Conservation (phyloP, 257 asterid species). For the Verbena officinalis region DNA sequence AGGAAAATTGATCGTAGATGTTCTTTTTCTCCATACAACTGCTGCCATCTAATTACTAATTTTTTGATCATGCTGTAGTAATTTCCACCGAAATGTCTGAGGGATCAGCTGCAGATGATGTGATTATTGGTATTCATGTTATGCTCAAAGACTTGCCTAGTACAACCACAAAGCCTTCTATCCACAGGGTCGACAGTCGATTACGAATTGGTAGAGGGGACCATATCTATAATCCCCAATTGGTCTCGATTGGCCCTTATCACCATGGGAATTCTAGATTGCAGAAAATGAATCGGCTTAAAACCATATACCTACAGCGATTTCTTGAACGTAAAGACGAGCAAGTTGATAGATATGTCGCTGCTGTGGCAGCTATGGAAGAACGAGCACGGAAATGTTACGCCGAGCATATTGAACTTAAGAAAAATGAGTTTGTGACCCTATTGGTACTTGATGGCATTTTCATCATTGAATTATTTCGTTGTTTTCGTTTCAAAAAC, state of each 20-base stretch:
- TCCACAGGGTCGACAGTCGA: conserved; percentile 3
- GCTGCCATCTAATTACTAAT: no score
- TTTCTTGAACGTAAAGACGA: neutral
- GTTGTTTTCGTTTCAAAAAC: neutral
- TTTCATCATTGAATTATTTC: conserved; percentile 19
- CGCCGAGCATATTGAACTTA: neutral
- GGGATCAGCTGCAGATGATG: neutral
- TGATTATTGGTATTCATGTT: neutral
- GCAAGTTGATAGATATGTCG: neutral
- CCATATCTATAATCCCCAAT: neutral
- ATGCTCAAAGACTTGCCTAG: neutral
- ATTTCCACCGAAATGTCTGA: neutral
- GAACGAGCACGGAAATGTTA: conserved; percentile 16
- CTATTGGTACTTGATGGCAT: conserved; percentile 17
- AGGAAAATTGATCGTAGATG: no score
- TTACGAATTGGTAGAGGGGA: neutral
- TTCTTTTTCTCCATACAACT: no score
- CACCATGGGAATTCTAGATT: neutral
- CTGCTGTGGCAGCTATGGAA: conserved; percentile 1
- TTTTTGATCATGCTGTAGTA: neutral
- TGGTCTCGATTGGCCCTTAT: conserved; percentile 16
- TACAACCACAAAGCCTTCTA: neutral
- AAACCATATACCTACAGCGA: conserved; percentile 11
- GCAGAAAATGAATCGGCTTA: conserved; percentile 1
- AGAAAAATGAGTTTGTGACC: neutral